A percentile compares a stretch with the other conserved stretches of the same genome.
phyloP scores from a whole-genome alignment of 352 stramenopile species.

The Phytophthora fragariae region DNA sequence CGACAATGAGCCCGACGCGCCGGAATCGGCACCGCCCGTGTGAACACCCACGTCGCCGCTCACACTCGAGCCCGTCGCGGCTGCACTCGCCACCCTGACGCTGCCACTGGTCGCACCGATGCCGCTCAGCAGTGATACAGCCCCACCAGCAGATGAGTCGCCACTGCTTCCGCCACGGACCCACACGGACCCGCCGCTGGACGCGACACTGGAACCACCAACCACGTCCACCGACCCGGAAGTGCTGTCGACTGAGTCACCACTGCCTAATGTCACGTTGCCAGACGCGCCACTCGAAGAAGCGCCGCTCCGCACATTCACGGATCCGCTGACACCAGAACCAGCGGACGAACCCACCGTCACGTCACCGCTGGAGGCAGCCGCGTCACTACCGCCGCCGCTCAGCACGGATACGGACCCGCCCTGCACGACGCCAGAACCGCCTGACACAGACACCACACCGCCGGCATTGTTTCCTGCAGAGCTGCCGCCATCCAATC shows the following conservation, averaged over 20 bases:
- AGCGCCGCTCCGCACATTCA: constrained; percentile 6
- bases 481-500: constrained; percentile 21
- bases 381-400: constrained; percentile 8
- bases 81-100: constrained; percentile 29
- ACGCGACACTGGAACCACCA: constrained; percentile 8
- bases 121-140: constrained; percentile 24
- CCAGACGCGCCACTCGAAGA: constrained; percentile 29
- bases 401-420: constrained; percentile 13
- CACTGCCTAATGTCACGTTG: constrained; percentile 23
- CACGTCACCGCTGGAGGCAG: constrained; percentile 11
- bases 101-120: constrained; percentile 18
- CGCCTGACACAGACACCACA: constrained; percentile 13
- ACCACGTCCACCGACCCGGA: constrained; percentile 21
- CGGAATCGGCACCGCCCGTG: constrained; percentile 30
- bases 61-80: constrained; percentile 29
- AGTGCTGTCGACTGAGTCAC: constrained; percentile 19
- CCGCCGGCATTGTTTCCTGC: constrained; percentile 23
- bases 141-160: constrained; percentile 15
- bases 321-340: background rate
- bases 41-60: constrained; percentile 26
- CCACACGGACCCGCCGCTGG: constrained; percentile 5
- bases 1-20: constrained; percentile 26
- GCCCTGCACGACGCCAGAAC: background rate
- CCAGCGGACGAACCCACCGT: constrained; percentile 3
- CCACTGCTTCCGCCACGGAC: constrained; percentile 11